Conservation (phyloP, 352 stramenopile species). For the Pelagophyceae sp. region DNA sequence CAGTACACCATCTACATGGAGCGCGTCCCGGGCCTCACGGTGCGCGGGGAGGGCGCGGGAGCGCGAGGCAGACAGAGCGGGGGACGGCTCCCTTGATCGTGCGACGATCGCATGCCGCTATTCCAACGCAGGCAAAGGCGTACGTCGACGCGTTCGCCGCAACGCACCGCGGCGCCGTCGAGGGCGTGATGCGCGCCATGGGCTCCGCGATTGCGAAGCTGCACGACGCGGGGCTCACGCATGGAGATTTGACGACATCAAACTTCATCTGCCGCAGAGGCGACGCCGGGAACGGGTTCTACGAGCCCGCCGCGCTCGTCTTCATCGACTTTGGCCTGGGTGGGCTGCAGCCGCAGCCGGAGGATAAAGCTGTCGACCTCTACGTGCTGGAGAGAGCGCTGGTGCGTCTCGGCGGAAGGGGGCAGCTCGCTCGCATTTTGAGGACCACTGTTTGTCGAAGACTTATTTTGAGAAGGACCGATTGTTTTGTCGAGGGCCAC, state of each 20-base stretch:
- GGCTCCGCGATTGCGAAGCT: slow-evolving; percentile 38
- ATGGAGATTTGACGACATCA: slow-evolving; percentile 51
- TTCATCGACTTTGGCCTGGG: slow-evolving; percentile 38
- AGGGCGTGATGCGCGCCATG: slow-evolving; percentile 31
- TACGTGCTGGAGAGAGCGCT: slow-evolving; percentile 85
- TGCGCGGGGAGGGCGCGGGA: too few species aligned
- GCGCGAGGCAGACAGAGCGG: too few species aligned
- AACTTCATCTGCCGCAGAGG: slow-evolving; percentile 37
- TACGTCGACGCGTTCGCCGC: neutral
- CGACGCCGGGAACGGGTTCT: neutral
- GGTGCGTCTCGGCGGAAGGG: too few species aligned
- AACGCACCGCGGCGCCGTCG: slow-evolving; percentile 11
- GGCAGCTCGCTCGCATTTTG: too few species aligned
- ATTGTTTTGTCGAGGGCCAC: too few species aligned
- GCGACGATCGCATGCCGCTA: neutral
- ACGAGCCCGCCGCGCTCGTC: slow-evolving; percentile 18
- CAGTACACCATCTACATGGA: slow-evolving; percentile 44
- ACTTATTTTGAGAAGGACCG: too few species aligned
- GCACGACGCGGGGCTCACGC: slow-evolving; percentile 43
- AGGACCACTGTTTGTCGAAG: too few species aligned
- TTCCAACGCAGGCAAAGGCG: too few species aligned
- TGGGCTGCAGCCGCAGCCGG: slow-evolving; percentile 30
- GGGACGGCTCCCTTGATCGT: slow-evolving; percentile 32
- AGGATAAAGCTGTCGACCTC: slow-evolving; percentile 81
- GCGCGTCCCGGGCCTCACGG: slow-evolving; percentile 37